Evolutionary conservation across 139 green algal species (phyloP).

Genomic region (Coccomyxa sp.): DNA sequence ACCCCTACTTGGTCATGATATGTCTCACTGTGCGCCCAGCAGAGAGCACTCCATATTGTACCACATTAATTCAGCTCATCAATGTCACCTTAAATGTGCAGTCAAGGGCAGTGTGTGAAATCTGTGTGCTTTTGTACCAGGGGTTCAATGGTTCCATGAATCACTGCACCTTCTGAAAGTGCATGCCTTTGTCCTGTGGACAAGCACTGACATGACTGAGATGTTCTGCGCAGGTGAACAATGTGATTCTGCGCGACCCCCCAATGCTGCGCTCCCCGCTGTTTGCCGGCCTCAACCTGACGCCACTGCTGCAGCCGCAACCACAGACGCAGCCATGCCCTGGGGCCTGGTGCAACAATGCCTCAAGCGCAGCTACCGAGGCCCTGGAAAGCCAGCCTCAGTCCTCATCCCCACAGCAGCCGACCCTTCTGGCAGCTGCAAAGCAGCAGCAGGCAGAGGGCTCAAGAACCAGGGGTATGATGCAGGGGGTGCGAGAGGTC

Average conservation of each 20-base stretch:
- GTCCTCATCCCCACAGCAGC: background rate
- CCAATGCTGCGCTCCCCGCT: conserved; percentile 27
- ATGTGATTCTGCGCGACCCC: conserved; percentile 76
- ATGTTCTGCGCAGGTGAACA: conserved; percentile 40
- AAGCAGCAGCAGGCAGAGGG: background rate
- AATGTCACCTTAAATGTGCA: background rate
- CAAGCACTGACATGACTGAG: background rate
- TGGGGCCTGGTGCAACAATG: conserved; percentile 9
- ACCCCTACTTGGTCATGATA: no score
- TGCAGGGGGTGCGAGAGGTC: no score
- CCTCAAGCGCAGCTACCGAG: background rate
- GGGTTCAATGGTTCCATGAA: background rate
- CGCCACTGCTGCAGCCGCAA: conserved; percentile 8
- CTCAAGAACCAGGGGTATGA: no score
- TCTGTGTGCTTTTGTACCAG: background rate
- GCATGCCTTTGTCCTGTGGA: no score
- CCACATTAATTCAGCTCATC: background rate
- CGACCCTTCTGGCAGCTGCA: background rate
- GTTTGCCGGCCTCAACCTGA: conserved; percentile 46
- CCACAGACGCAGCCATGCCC: conserved; percentile 10
- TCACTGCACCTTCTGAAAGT: no score
- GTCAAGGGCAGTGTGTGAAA: background rate
- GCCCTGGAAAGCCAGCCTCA: background rate
- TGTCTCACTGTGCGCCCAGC: no score
- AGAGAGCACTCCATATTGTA: background rate